Conservation (phyloP, 305 asterid genomes). For the Fraxinus sp. region DNA sequence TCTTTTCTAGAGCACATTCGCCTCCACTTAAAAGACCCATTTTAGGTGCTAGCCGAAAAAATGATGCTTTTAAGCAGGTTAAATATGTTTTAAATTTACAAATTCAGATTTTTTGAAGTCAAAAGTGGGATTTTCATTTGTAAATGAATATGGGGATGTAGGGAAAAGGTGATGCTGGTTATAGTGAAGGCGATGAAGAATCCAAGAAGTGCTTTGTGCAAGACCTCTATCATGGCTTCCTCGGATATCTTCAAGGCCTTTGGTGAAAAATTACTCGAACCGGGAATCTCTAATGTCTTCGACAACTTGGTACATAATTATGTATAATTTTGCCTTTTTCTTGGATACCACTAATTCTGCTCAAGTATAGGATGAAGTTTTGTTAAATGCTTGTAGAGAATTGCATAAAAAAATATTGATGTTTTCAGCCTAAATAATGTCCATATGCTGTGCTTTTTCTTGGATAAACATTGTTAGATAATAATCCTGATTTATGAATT, state of each 20-base stretch:
- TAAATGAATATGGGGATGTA: slow-evolving; percentile 19
- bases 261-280: slow-evolving; percentile 61
- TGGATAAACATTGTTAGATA: background rate
- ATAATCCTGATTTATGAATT: background rate
- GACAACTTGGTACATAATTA: slow-evolving; percentile 56
- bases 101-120: background rate
- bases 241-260: slow-evolving; percentile 75
- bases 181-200: slow-evolving; percentile 83
- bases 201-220: slow-evolving; percentile 95
- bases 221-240: slow-evolving; percentile 91
- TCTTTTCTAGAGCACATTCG: background rate
- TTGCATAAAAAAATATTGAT: background rate
- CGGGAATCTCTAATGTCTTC: slow-evolving; percentile 50
- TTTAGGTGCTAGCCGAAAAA: background rate
- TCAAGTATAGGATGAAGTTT: background rate
- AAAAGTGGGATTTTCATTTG: background rate
- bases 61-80: background rate
- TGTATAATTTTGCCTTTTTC: background rate
- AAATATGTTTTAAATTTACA: background rate
- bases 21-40: background rate
- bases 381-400: background rate
- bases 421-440: background rate
- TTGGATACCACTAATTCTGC: background rate
- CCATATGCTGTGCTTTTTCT: background rate
- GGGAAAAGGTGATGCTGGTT: slow-evolving; percentile 62